Evolutionary conservation across 805 yeast species (phyloP).

Genomic region (Helenozyma baotianmanensis): DNA sequence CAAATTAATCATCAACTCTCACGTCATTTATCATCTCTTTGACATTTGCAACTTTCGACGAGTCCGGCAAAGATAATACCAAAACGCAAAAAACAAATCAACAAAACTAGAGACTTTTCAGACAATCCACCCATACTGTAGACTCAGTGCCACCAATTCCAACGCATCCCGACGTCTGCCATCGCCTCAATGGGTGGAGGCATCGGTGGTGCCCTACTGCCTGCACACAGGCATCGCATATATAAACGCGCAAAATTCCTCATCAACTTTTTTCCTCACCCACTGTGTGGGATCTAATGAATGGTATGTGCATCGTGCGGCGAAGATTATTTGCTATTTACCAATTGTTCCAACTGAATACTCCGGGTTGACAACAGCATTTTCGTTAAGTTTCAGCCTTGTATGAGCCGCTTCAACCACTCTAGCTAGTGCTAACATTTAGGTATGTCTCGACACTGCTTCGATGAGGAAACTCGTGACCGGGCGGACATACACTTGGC

Average conservation of each 20-base stretch:
- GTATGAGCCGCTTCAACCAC: constrained; percentile 48
- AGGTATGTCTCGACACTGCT: constrained; percentile 17
- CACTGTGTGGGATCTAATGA: constrained; percentile 17
- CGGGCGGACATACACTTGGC: constrained; percentile 47
- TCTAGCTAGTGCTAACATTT: constrained; percentile 6
- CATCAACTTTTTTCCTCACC: constrained; percentile 1
- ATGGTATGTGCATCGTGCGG: constrained; percentile 25
- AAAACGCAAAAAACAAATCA: too few species aligned
- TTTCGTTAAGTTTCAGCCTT: constrained; percentile 62
- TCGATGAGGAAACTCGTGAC: constrained; percentile 43
- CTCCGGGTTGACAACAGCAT: constrained; percentile 48
- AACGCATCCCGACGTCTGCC: too few species aligned
- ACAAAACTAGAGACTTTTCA: too few species aligned
- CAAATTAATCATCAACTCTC: too few species aligned
- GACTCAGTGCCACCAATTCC: too few species aligned
- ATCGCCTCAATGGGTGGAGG: too few species aligned
- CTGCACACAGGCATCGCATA: too few species aligned
- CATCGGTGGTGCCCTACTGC: too few species aligned
- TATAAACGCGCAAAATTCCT: constrained; percentile 2
- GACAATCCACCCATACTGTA: too few species aligned
- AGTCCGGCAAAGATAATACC: too few species aligned
- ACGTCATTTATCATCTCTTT: too few species aligned
- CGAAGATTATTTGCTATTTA: constrained; percentile 47
- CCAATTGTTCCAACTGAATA: constrained; percentile 62
- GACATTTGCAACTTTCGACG: too few species aligned